phyloP scores from a whole-genome alignment of 495 filamentous ascomycete species.

The Sphaerosporella brunnea region DNA sequence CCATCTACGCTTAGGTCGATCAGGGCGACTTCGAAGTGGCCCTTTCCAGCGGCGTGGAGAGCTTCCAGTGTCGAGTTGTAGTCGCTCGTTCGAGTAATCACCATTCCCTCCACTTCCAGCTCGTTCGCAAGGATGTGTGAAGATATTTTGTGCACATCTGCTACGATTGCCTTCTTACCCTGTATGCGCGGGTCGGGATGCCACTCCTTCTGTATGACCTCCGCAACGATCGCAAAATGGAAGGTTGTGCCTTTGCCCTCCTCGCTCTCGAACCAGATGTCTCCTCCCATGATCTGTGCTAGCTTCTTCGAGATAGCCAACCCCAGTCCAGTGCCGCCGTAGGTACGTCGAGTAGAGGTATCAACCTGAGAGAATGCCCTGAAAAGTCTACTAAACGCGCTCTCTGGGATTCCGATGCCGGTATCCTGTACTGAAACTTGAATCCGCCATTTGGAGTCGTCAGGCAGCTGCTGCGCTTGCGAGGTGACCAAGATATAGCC shows the following conservation, averaged over 20 bases:
- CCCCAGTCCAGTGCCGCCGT: conserved; percentile 23
- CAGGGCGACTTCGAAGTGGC: conserved; percentile 20
- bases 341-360: conserved; percentile 24
- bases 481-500: conserved; percentile 39
- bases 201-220: conserved; percentile 14
- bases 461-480: conserved; percentile 10
- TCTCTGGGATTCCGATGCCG: conserved; percentile 24
- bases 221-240: conserved; percentile 20
- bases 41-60: conserved; percentile 11
- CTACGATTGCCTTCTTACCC: conserved; percentile 19
- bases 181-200: conserved; percentile 18
- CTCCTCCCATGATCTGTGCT: conserved; percentile 26
- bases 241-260: conserved; percentile 23
- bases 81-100: conserved; percentile 11
- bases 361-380: conserved; percentile 26
- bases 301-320: conserved; percentile 26
- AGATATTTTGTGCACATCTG: conserved; percentile 23
- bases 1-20: conserved; percentile 24
- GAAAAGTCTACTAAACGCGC: conserved; percentile 19
- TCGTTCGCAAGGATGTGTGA: conserved; percentile 25
- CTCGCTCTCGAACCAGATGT: conserved; percentile 26
- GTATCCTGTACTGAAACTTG: conserved; percentile 23
- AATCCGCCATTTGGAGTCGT: conserved; percentile 14
- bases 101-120: conserved; percentile 23
- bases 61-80: conserved; percentile 12